Conservation (phyloP, 768 basidiomycete species). For the Cyclocybe cylindracea region DNA sequence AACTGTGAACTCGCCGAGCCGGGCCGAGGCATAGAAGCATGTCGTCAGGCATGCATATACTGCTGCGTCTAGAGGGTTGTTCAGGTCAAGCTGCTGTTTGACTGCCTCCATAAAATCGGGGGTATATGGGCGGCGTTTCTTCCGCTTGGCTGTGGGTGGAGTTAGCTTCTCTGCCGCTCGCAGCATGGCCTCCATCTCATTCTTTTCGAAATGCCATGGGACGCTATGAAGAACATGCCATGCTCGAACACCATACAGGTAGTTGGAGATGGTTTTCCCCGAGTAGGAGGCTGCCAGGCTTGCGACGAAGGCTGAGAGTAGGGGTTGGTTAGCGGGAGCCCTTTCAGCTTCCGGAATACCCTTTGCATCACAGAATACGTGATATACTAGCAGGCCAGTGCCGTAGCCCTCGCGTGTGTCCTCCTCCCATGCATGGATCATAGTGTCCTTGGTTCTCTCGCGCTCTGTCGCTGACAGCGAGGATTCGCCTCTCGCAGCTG, state of each 20-base stretch:
- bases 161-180: slow-evolving; percentile 27
- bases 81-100: slow-evolving; percentile 21
- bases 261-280: slow-evolving; percentile 27
- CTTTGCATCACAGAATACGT: slow-evolving; percentile 6
- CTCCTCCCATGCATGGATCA: slow-evolving; percentile 14
- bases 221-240: slow-evolving; percentile 39
- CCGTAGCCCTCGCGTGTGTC: slow-evolving; percentile 2
- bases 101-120: slow-evolving; percentile 21
- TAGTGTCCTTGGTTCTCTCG: too few relatives aligned
- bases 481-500: too few relatives aligned
- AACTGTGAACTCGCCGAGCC: slow-evolving; percentile 39
- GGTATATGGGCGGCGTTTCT: slow-evolving; percentile 32
- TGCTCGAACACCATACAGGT: slow-evolving; percentile 26
- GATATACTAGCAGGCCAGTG: neutral
- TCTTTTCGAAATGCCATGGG: slow-evolving; percentile 8
- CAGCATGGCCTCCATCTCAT: slow-evolving; percentile 26
- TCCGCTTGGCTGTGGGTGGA: slow-evolving; percentile 26
- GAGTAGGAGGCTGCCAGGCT: slow-evolving; percentile 27
- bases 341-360: slow-evolving; percentile 24
- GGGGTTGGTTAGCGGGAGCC: slow-evolving; percentile 15
- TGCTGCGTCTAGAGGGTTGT: slow-evolving; percentile 32
- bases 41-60: slow-evolving; percentile 39
- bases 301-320: slow-evolving; percentile 22
- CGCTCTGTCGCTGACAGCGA: slow-evolving; percentile 15
- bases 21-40: slow-evolving; percentile 31